Conservation (phyloP, 2,329 filamentous ascomycete genomes). For the Colletotrichum horii region DNA sequence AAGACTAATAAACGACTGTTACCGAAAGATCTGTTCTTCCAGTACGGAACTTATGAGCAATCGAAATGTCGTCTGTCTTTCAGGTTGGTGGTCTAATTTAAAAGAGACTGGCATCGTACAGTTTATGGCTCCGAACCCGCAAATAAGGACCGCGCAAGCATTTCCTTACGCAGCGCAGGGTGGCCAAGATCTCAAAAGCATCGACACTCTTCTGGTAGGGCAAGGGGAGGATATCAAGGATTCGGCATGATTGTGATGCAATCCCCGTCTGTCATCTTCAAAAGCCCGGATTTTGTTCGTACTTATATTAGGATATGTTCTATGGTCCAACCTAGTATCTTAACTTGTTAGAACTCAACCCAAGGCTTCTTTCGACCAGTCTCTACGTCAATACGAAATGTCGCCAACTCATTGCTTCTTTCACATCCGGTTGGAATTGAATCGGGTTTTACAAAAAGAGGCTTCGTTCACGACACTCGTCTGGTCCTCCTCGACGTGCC, state of each 20-base stretch:
- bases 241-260: fast-evolving
- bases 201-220: not conserved
- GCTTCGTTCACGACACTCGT: not conserved
- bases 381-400: not conserved
- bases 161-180: not conserved
- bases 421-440: not conserved
- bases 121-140: not conserved
- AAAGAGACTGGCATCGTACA: not conserved
- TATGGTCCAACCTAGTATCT: not conserved
- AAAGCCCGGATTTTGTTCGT: not conserved
- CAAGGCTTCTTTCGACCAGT: not conserved
- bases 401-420: too few relatives aligned
- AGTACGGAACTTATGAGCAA: not conserved
- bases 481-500: not conserved
- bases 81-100: not conserved
- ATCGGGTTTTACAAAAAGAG: not conserved
- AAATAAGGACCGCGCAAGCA: not conserved
- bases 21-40: not conserved
- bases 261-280: fast-evolving
- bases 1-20: not conserved
- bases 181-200: not conserved
- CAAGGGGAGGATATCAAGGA: not conserved
- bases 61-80: not conserved
- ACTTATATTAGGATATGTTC: fast-evolving
- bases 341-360: not conserved